phyloP scores from a whole-genome alignment of 768 basidiomycete genomes.

The Neoboletus subvelutipes region DNA sequence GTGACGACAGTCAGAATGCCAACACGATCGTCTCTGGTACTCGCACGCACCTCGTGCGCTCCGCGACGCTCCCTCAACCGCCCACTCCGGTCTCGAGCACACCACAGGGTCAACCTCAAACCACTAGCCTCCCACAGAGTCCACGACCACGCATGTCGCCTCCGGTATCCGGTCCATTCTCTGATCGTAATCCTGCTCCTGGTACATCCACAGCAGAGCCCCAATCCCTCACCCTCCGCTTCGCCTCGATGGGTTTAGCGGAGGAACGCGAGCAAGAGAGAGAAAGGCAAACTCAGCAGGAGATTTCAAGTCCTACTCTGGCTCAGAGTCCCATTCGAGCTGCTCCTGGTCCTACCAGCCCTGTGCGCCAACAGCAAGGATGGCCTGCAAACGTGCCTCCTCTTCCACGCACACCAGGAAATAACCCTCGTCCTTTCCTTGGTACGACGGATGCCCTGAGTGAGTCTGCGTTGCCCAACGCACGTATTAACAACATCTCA shows the following conservation, averaged over 20 bases:
- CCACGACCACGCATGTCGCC: conserved; percentile 8
- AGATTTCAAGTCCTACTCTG: neutral
- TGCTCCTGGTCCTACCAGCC: conserved; percentile 8
- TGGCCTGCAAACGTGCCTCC: conserved; percentile 29
- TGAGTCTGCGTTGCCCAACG: conserved; percentile 9
- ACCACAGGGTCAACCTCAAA: conserved; percentile 1
- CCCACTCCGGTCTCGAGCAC: conserved; percentile 7
- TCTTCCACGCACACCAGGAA: conserved; percentile 29
- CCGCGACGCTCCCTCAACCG: conserved; percentile 26
- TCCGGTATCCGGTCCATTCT: conserved; percentile 8
- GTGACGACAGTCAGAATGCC: conserved; percentile 9
- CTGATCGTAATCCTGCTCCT: conserved; percentile 5
- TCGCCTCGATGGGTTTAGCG: conserved; percentile 29
- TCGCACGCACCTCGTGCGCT: conserved; percentile 13
- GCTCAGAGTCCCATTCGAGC: conserved; percentile 18
- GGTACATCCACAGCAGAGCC: conserved; percentile 10
- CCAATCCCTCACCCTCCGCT: conserved; percentile 34
- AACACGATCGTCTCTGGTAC: neutral
- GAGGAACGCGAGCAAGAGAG: conserved; percentile 22
- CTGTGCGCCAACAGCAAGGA: conserved; percentile 19
- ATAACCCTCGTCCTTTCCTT: conserved; percentile 11
- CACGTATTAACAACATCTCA: conserved; percentile 7
- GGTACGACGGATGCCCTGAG: conserved; percentile 8
- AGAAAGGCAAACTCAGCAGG: conserved; percentile 12
- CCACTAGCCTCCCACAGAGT: conserved; percentile 1